Evolutionary conservation across 306 rosid genomes (phyloP).

Genomic region (Sicyos edulis): DNA sequence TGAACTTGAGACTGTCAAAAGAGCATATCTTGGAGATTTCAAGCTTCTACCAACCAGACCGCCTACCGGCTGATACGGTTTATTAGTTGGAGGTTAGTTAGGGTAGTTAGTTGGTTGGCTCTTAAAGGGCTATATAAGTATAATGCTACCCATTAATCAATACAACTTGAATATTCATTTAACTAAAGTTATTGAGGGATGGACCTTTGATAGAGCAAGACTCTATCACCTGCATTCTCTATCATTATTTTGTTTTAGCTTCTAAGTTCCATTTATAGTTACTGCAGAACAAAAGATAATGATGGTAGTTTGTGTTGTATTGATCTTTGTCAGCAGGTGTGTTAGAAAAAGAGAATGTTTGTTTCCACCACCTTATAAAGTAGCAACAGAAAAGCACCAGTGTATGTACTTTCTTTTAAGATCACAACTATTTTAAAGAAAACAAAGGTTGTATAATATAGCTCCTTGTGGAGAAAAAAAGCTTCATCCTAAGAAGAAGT

Average conservation of each 20-base stretch:
- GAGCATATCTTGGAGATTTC: no score
- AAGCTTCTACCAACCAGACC: no score
- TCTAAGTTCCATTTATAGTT: neutral
- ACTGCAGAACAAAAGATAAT: neutral
- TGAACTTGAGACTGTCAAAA: no score
- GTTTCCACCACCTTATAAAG: conserved; percentile 7
- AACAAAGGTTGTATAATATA: neutral
- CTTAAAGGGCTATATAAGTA: no score
- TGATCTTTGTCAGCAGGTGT: conserved; percentile 6
- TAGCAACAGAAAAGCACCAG: neutral
- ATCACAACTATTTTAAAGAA: neutral
- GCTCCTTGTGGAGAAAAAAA: neutral
- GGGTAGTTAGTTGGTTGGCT: no score
- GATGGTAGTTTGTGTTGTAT: neutral
- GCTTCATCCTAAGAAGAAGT: neutral
- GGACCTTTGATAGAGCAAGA: no score
- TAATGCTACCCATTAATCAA: no score
- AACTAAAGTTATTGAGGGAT: no score
- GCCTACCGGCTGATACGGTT: no score
- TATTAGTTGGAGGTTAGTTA: no score
- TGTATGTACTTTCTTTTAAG: neutral
- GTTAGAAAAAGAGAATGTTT: neutral
- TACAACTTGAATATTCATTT: no score
- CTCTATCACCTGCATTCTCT: no score
- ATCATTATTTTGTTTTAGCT: neutral